Evolutionary conservation across 2,329 filamentous ascomycete species (phyloP).

Genomic region (Cladophialophora yegresii): DNA sequence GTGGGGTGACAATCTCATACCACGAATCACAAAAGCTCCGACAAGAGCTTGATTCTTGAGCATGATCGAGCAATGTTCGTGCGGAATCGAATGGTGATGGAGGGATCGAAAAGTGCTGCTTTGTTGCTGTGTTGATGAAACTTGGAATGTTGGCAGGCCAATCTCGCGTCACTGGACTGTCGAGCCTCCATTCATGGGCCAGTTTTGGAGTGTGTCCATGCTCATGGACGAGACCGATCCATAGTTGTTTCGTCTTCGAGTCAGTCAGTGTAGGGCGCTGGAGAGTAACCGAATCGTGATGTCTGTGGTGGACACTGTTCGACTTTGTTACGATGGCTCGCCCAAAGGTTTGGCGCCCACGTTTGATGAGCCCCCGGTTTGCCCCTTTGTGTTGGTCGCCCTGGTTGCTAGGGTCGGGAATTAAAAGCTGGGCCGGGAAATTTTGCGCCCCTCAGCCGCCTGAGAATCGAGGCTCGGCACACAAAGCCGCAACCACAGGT

Average conservation of each 20-base stretch:
- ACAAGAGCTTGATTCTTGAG: conserved; percentile 25
- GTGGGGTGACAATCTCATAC: conserved; percentile 25
- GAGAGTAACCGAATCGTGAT: not conserved
- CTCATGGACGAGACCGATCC: not conserved
- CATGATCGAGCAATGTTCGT: conserved; percentile 22
- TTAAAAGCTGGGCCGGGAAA: conserved; percentile 4
- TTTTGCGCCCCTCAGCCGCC: not conserved
- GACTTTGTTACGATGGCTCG: conserved; percentile 9
- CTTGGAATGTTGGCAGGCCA: conserved; percentile 32
- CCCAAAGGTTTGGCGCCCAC: conserved; percentile 4
- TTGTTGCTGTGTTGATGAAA: conserved; percentile 21
- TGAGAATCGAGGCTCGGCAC: not conserved
- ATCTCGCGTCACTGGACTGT: conserved; percentile 10
- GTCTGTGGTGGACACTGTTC: not conserved
- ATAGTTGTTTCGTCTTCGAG: not conserved
- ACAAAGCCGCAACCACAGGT: not conserved
- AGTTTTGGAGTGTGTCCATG: not conserved
- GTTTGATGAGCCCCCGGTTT: not conserved
- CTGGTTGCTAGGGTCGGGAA: conserved; percentile 12
- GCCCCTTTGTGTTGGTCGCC: conserved; percentile 1
- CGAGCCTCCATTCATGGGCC: not conserved
- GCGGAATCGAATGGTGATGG: conserved; percentile 24
- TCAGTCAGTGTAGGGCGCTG: not conserved
- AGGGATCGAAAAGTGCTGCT: conserved; percentile 6
- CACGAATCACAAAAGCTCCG: conserved; percentile 29